Conservation (phyloP, 768 basidiomycete species). For the Boletus edulis region DNA sequence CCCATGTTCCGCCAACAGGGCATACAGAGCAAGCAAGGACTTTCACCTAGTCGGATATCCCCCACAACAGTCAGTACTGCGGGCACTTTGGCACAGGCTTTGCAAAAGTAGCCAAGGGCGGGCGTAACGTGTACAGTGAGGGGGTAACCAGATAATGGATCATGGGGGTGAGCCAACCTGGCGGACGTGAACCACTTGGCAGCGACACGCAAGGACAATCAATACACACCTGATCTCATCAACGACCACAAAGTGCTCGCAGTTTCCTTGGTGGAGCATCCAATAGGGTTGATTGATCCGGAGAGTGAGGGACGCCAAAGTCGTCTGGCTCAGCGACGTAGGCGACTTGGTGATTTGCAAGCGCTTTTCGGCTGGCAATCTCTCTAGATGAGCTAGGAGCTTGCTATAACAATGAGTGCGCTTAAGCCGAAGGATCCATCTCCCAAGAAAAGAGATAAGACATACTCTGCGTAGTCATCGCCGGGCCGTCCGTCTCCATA, state of each 20-base stretch:
- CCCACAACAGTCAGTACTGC: constrained; percentile 66
- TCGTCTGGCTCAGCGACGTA: constrained; percentile 45
- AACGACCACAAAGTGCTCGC: constrained; percentile 75
- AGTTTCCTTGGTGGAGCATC: constrained; percentile 77
- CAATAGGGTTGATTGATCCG: constrained; percentile 77
- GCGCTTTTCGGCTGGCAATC: constrained; percentile 31
- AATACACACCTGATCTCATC: constrained; percentile 63
- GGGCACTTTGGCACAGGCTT: constrained; percentile 67
- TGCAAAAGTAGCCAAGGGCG: constrained; percentile 58
- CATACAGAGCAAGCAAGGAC: constrained; percentile 69
- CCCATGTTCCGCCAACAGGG: constrained; percentile 78
- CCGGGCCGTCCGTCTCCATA: constrained; percentile 54
- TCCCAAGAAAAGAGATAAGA: background rate
- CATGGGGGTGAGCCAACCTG: constrained; percentile 60
- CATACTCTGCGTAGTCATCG: constrained; percentile 60
- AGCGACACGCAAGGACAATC: background rate
- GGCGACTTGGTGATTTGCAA: constrained; percentile 36
- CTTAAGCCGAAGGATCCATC: background rate
- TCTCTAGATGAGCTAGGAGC: constrained; percentile 40
- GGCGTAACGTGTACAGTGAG: constrained; percentile 66
- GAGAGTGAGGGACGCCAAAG: constrained; percentile 53
- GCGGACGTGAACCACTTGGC: background rate
- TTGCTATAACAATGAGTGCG: constrained; percentile 37
- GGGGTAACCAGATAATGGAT: constrained; percentile 60
- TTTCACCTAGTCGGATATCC: constrained; percentile 75